phyloP scores from a whole-genome alignment of 768 basidiomycete species.

The Leccinellum luteum region DNA sequence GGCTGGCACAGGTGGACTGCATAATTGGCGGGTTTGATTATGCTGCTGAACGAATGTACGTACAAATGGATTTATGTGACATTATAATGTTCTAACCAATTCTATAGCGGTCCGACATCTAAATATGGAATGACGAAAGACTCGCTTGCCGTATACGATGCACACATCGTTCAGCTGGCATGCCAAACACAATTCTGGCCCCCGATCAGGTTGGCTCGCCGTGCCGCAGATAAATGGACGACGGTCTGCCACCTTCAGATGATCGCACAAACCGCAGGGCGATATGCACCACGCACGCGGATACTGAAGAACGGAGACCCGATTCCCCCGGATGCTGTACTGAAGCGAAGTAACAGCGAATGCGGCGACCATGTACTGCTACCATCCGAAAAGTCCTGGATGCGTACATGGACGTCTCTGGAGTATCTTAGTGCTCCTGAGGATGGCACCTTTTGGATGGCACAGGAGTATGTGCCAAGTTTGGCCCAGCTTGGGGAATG shows the following conservation, averaged over 20 bases:
- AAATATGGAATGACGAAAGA: neutral
- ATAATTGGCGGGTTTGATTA: neutral
- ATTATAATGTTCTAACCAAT: neutral
- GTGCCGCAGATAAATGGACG: neutral
- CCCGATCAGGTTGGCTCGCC: neutral
- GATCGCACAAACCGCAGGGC: neutral
- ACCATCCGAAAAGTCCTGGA: neutral
- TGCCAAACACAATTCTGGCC: constrained; percentile 6
- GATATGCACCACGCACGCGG: neutral
- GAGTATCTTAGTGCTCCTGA: neutral
- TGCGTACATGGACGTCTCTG: neutral
- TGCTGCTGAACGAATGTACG: neutral
- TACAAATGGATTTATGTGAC: neutral
- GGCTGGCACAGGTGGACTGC: neutral
- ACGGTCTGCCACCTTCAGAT: neutral
- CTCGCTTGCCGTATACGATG: neutral
- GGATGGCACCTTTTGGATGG: constrained; percentile 1
- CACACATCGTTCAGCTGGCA: neutral
- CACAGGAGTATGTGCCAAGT: constrained; percentile 2
- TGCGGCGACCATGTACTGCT: neutral
- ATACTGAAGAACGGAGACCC: neutral
- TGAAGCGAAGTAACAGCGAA: neutral
- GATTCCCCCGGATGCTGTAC: neutral
- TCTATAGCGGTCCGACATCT: neutral
- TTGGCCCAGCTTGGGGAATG: neutral